These are phyloP conservation scores for Naumovozyma castellii DNA, from an alignment of 805 yeast species.

Conservation along the genomic window DNA sequence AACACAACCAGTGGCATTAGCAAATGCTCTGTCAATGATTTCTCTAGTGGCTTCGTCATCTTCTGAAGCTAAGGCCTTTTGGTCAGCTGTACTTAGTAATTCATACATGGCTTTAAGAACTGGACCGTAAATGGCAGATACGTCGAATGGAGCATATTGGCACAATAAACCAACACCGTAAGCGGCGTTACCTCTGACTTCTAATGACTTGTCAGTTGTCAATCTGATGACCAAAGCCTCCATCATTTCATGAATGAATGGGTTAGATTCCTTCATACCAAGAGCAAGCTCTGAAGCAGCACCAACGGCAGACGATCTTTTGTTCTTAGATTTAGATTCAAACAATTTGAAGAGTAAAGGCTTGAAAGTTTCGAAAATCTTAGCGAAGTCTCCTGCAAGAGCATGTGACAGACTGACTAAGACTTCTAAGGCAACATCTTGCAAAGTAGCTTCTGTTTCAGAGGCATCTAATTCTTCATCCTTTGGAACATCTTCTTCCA, in stretches of 20 bases:
- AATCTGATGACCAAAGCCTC: conserved; percentile 61
- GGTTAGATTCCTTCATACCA: conserved; percentile 59
- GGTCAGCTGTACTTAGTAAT: conserved; percentile 69
- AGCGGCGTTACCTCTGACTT: conserved; percentile 90
- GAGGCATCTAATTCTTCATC: conserved; percentile 48
- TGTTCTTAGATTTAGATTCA: conserved; percentile 54
- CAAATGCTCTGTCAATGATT: conserved; percentile 71
- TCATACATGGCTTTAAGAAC: conserved; percentile 61
- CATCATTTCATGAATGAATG: conserved; percentile 60
- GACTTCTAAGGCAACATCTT: conserved; percentile 80
- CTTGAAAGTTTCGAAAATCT: conserved; percentile 64
- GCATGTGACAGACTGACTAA: conserved; percentile 66
- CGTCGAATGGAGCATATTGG: conserved; percentile 41
- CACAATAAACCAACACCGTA: conserved; percentile 83
- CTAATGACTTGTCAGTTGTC: conserved; percentile 66
- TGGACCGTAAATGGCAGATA: conserved; percentile 54
- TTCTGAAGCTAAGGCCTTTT: conserved; percentile 43
- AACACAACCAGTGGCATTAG: conserved; percentile 96
- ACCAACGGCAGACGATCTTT: conserved; percentile 79
- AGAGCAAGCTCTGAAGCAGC: conserved; percentile 81
- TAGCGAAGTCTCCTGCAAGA: conserved; percentile 69
- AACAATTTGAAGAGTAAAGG: conserved; percentile 49
- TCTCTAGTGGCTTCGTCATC: conserved; percentile 72
- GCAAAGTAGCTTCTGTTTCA: conserved; percentile 56
- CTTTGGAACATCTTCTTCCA: conserved; percentile 51